Conservation (phyloP, 139 green algal species). For the Coelastrella sp. region DNA sequence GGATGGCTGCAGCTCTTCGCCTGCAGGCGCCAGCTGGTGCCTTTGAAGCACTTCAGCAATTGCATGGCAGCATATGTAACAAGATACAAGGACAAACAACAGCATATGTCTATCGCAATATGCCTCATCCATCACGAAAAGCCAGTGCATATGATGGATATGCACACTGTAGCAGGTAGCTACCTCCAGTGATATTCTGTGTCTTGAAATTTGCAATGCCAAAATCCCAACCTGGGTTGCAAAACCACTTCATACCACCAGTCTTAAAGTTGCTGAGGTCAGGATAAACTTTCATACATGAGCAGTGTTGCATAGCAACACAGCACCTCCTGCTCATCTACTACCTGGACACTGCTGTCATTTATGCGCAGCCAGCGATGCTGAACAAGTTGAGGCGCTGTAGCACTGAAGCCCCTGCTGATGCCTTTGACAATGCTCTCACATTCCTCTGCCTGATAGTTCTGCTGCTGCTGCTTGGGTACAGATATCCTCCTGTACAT, state of each 20-base stretch:
- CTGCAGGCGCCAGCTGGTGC: too few species aligned
- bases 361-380: constrained; percentile 12
- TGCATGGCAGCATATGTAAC: background rate
- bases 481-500: constrained; percentile 26
- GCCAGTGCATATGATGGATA: too few species aligned
- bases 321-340: constrained; percentile 22
- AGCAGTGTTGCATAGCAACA: constrained; percentile 42
- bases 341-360: background rate
- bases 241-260: background rate
- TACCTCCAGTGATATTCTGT: too few species aligned
- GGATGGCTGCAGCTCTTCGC: too few species aligned
- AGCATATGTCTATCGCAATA: too few species aligned
- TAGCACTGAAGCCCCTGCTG: background rate
- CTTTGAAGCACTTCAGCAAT: too few species aligned
- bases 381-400: too few species aligned
- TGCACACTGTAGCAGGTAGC: too few species aligned
- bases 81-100: background rate
- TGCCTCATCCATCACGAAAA: too few species aligned
- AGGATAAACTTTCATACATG: constrained; percentile 16
- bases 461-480: background rate
- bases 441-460: background rate
- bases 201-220: too few species aligned
- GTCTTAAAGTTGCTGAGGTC: background rate
- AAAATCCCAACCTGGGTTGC: too few species aligned
- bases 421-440: background rate